Conservation (phyloP, 441 rosid species). For the Populus trichocarpa region DNA sequence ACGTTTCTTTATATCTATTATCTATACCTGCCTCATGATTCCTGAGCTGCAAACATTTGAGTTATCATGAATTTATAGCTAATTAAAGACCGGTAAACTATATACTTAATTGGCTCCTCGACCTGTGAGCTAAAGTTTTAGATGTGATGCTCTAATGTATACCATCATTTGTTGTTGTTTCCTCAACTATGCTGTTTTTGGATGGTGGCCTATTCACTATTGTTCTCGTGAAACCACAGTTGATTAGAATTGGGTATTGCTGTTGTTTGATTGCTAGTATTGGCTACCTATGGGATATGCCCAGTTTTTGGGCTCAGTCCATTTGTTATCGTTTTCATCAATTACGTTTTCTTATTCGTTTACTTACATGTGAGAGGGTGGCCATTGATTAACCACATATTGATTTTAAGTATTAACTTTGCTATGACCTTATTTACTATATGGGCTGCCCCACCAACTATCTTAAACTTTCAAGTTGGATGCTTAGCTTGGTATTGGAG, state of each 20-base stretch:
- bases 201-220: not conserved
- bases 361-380: not conserved
- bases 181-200: not conserved
- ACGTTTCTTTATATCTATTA: constrained; percentile 1
- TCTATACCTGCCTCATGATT: not conserved
- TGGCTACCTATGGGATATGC: not conserved
- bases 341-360: not conserved
- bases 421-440: not conserved
- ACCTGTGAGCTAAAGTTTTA: not conserved
- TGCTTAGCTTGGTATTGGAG: not conserved
- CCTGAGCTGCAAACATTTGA: not conserved
- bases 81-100: not conserved
- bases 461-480: not conserved
- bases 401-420: not conserved
- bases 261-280: not conserved
- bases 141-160: not conserved
- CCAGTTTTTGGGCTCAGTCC: not conserved
- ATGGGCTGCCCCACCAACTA: not conserved
- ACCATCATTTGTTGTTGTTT: not conserved
- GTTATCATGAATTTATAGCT: not conserved
- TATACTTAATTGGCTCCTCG: not conserved
- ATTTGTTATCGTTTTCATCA: not conserved
- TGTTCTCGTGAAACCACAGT: not conserved
- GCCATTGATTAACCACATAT: not conserved
- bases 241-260: not conserved